These are phyloP conservation scores for Sphagnum tenellum DNA, from an alignment of 225 moss, liverwort and hornwort genomes.

Conservation along the genomic window DNA sequence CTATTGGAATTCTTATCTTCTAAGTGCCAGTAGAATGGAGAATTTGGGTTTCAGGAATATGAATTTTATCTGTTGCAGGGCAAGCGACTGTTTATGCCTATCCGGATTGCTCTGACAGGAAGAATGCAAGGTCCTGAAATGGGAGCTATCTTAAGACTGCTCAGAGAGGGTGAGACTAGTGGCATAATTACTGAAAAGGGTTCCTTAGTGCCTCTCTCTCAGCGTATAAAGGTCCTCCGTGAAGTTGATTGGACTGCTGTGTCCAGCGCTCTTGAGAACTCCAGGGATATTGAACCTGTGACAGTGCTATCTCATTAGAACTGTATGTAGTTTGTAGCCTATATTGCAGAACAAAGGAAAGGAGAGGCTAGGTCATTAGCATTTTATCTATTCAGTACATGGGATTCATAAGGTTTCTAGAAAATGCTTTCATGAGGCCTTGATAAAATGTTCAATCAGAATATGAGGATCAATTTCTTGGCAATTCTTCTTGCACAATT, in stretches of 20 bases:
- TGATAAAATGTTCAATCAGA: too few relatives aligned
- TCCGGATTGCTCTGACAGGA: constrained; percentile 80
- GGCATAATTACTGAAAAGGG: constrained; percentile 42
- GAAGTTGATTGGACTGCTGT: constrained; percentile 62
- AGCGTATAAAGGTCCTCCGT: constrained; percentile 57
- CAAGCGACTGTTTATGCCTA: constrained; percentile 90
- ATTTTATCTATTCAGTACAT: too few relatives aligned
- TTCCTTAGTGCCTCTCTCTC: constrained; percentile 49
- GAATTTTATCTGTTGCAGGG: constrained; percentile 37
- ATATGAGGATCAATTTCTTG: too few relatives aligned
- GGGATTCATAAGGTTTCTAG: too few relatives aligned
- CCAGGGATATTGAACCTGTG: constrained; percentile 15
- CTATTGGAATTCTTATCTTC: background rate
- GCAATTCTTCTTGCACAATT: too few relatives aligned
- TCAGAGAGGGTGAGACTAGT: constrained; percentile 56
- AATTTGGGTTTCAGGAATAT: too few relatives aligned
- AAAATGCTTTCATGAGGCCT: too few relatives aligned
- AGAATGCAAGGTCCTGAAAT: constrained; percentile 94
- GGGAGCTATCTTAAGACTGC: constrained; percentile 52
- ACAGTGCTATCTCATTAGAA: constrained; percentile 36
- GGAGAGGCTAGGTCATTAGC: too few relatives aligned
- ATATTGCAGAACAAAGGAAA: too few relatives aligned
- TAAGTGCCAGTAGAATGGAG: too few relatives aligned
- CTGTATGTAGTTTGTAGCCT: too few relatives aligned
- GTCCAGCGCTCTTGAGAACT: constrained; percentile 30